Evolutionary conservation across 2,329 filamentous ascomycete species (phyloP).

Genomic region (Magnaporthales sp.): DNA sequence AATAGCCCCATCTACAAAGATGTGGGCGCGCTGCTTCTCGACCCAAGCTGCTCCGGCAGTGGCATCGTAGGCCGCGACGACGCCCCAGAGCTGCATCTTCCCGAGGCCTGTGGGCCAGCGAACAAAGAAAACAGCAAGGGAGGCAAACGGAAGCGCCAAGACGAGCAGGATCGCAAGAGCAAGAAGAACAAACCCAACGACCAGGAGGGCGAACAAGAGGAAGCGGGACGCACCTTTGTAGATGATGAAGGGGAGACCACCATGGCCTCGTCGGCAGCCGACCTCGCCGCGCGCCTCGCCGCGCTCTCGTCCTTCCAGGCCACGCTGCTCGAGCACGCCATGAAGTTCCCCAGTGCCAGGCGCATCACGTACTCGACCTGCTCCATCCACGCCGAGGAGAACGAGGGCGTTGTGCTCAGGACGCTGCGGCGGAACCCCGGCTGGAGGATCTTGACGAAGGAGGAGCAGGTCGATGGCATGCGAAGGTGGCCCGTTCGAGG

Average conservation of each 20-base stretch:
- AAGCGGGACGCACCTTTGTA: slow-evolving; percentile 26
- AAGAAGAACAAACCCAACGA: slow-evolving; percentile 9
- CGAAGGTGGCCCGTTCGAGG: slow-evolving; percentile 65
- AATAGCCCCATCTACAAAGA: slow-evolving; percentile 47
- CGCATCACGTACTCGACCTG: slow-evolving; percentile 91
- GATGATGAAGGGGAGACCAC: slow-evolving; percentile 50
- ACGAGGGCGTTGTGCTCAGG: slow-evolving; percentile 72
- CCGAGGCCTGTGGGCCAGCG: slow-evolving; percentile 19
- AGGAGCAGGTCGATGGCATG: slow-evolving; percentile 70
- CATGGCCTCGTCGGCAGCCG: slow-evolving; percentile 40
- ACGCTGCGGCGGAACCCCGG: slow-evolving; percentile 55
- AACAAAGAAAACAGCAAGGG: slow-evolving; percentile 6
- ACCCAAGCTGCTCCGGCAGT: slow-evolving; percentile 92
- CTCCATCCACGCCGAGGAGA: slow-evolving; percentile 79
- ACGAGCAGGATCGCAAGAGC: slow-evolving; percentile 16
- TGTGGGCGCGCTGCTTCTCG: slow-evolving; percentile 78
- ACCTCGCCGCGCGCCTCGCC: slow-evolving; percentile 55
- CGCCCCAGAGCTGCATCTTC: slow-evolving; percentile 58
- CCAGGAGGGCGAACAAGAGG: slow-evolving; percentile 18
- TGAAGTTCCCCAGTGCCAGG: slow-evolving; percentile 65
- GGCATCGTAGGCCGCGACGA: slow-evolving; percentile 88
- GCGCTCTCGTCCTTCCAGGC: slow-evolving; percentile 78
- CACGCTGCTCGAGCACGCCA: slow-evolving; percentile 72
- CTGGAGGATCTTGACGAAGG: slow-evolving; percentile 68
- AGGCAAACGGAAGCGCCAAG: slow-evolving; percentile 36